A percentile compares a stretch with the other conserved stretches of the same genome.
Conservation (phyloP, 768 basidiomycete genomes). For the Dentipellis sp. region DNA sequence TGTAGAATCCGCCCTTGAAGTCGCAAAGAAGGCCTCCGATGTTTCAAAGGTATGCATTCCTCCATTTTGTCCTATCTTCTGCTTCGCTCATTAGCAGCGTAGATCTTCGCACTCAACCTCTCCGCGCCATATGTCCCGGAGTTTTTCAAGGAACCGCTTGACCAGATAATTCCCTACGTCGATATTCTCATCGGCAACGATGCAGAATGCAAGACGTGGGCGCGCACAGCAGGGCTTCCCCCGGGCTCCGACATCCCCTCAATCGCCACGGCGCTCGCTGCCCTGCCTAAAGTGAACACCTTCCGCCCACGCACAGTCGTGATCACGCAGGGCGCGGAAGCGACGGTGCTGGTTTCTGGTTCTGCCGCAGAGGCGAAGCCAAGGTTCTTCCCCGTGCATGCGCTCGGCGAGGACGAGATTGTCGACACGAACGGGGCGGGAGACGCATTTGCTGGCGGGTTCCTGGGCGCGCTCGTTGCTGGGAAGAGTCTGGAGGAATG, state of each 20-base stretch:
- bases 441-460: conserved; percentile 95
- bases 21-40: conserved; percentile 70
- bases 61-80: not conserved
- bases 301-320: conserved; percentile 74
- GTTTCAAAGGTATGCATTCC: conserved; percentile 55
- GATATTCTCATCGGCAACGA: conserved; percentile 98
- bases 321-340: conserved; percentile 82
- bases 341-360: conserved; percentile 69
- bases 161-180: conserved; percentile 71
- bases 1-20: conserved; percentile 51
- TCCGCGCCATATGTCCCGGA: conserved; percentile 97
- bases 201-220: conserved; percentile 86
- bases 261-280: conserved; percentile 70
- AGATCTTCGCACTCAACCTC: conserved; percentile 89
- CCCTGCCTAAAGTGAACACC: conserved; percentile 63
- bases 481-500: conserved; percentile 74
- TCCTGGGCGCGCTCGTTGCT: conserved; percentile 75
- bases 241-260: conserved; percentile 48
- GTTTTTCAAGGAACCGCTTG: conserved; percentile 80
- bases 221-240: conserved; percentile 57
- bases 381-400: conserved; percentile 49
- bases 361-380: conserved; percentile 44
- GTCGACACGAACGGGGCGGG: conserved; percentile 98
- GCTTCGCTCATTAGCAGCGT: not conserved
- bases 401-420: conserved; percentile 53